phyloP scores from a whole-genome alignment of 441 rosid species.

The Biscutella laevigata region DNA sequence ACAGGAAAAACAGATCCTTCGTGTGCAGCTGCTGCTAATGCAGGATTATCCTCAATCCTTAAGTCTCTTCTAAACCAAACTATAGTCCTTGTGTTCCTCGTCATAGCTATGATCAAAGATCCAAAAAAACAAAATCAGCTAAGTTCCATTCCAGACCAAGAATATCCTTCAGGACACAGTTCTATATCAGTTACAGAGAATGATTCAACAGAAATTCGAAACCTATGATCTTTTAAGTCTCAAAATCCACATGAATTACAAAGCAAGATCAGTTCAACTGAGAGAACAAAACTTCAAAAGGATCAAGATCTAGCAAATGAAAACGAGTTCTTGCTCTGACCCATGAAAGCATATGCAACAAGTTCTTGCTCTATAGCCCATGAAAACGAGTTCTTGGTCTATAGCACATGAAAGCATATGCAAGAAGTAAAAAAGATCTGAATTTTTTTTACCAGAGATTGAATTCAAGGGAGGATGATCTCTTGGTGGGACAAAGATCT shows the following conservation, averaged over 20 bases:
- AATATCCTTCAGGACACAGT: too few relatives aligned
- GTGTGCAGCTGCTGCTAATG: slow-evolving; percentile 73
- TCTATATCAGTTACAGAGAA: background rate
- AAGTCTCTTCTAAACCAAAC: slow-evolving; percentile 96
- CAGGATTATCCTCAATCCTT: slow-evolving; percentile 88
- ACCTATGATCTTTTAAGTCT: background rate
- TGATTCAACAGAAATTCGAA: background rate
- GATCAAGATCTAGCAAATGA: background rate
- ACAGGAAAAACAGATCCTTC: slow-evolving; percentile 67
- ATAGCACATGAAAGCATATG: too few relatives aligned
- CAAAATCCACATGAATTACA: background rate
- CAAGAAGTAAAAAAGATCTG: background rate
- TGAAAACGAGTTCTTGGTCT: background rate
- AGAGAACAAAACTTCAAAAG: background rate
- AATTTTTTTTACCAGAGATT: slow-evolving; percentile 7
- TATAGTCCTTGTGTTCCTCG: slow-evolving; percentile 45
- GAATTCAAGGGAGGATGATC: background rate
- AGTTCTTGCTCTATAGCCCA: background rate
- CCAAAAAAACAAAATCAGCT: slow-evolving; percentile 1
- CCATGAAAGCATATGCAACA: background rate
- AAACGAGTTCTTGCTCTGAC: background rate
- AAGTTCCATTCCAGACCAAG: too few relatives aligned
- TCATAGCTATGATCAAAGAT: slow-evolving; percentile 26
- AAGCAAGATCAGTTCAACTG: background rate
- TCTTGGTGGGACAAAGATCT: slow-evolving; percentile 10